Evolutionary conservation across 768 basidiomycete genomes (phyloP).

Genomic region (Xerocomus potaroensis): DNA sequence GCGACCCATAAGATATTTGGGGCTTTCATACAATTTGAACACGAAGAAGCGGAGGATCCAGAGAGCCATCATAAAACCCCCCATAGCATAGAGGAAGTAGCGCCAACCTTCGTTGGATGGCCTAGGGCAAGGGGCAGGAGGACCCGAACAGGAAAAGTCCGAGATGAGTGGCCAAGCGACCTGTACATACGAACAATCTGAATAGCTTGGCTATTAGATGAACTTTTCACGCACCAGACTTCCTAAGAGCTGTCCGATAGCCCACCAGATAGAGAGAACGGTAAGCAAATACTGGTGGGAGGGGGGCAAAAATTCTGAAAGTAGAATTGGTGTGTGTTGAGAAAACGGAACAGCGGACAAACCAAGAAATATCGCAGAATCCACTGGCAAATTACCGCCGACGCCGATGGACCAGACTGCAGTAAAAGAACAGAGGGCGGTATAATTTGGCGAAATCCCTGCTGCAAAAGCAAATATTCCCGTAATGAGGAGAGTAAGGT

Average conservation of each 20-base stretch:
- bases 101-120: slow-evolving; percentile 69
- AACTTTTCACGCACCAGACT: slow-evolving; percentile 33
- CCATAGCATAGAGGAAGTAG: slow-evolving; percentile 70
- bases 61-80: slow-evolving; percentile 61
- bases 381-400: slow-evolving; percentile 71
- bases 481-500: slow-evolving; percentile 64
- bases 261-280: slow-evolving; percentile 77
- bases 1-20: slow-evolving; percentile 67
- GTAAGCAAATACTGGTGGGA: slow-evolving; percentile 75
- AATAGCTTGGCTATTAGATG: background rate
- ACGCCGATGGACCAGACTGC: slow-evolving; percentile 65
- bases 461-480: slow-evolving; percentile 62
- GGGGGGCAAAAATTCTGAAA: slow-evolving; percentile 60
- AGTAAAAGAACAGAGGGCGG: slow-evolving; percentile 48
- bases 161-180: slow-evolving; percentile 72
- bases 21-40: slow-evolving; percentile 66
- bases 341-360: slow-evolving; percentile 10
- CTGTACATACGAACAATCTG: slow-evolving; percentile 24
- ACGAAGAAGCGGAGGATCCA: slow-evolving; percentile 61
- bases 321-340: background rate
- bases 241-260: slow-evolving; percentile 68
- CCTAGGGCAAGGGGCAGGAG: slow-evolving; percentile 47
- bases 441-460: slow-evolving; percentile 52
- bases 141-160: slow-evolving; percentile 56
- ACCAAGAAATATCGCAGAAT: slow-evolving; percentile 75